phyloP scores from a whole-genome alignment of 1,284 basidiomycete genomes.

The Leccinum proximum region DNA sequence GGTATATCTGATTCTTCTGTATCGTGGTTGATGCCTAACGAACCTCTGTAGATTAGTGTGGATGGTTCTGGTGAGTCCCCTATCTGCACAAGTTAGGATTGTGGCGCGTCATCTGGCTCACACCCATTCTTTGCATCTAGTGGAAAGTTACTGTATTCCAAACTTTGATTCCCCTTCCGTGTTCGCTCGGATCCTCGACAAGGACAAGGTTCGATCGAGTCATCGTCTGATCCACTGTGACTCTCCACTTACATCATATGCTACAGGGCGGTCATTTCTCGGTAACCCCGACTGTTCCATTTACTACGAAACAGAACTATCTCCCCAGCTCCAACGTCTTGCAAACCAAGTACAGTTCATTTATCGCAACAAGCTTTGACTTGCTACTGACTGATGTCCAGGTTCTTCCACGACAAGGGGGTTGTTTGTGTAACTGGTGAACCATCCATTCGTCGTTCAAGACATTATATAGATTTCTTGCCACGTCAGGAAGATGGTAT shows the following conservation, averaged over 20 bases:
- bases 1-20: slow-evolving; percentile 31
- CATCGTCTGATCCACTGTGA: background rate
- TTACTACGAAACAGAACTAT: slow-evolving; percentile 83
- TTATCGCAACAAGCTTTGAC: background rate
- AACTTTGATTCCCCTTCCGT: slow-evolving; percentile 92
- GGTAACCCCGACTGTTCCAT: slow-evolving; percentile 67
- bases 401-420: slow-evolving; percentile 78
- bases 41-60: slow-evolving; percentile 52
- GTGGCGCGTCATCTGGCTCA: background rate
- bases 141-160: slow-evolving; percentile 89
- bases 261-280: slow-evolving; percentile 88
- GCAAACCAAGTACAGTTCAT: slow-evolving; percentile 64
- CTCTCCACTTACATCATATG: slow-evolving; percentile 8
- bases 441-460: background rate
- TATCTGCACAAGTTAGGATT: background rate
- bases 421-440: slow-evolving; percentile 77
- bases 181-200: slow-evolving; percentile 86
- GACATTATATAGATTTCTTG: slow-evolving; percentile 58
- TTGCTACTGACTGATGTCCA: slow-evolving; percentile 18
- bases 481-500: slow-evolving; percentile 54
- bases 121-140: slow-evolving; percentile 32
- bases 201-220: slow-evolving; percentile 53
- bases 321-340: slow-evolving; percentile 85
- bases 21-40: slow-evolving; percentile 10
- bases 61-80: slow-evolving; percentile 69